These are phyloP conservation scores for Graphilbum ipis-grandicollis DNA, from an alignment of 2,329 filamentous ascomycete genomes.

Conservation along the genomic window DNA sequence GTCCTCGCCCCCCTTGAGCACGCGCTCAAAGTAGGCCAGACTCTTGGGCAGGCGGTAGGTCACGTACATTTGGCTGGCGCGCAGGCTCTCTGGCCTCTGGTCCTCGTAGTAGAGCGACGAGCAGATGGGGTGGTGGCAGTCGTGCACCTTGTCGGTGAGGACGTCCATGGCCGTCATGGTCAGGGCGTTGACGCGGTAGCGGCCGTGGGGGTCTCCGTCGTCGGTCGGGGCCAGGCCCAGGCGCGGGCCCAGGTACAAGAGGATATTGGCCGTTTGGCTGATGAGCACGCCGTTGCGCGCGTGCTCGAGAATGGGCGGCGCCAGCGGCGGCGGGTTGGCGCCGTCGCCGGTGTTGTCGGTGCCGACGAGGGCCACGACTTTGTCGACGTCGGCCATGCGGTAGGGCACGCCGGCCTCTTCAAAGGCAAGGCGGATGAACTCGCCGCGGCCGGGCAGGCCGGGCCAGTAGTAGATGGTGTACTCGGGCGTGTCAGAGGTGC, in stretches of 20 bases:
- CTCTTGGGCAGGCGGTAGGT: conserved; percentile 53
- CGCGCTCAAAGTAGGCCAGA: conserved; percentile 51
- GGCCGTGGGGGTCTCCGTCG: conserved; percentile 18
- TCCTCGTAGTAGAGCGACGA: conserved; percentile 50
- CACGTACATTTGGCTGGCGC: conserved; percentile 38
- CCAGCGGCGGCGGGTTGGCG: conserved; percentile 46
- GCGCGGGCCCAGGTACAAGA: conserved; percentile 48
- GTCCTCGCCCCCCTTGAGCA: conserved; percentile 37
- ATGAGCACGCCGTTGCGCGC: conserved; percentile 44
- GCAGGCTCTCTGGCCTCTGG: conserved; percentile 50
- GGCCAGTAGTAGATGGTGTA: conserved; percentile 61
- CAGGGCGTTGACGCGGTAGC: conserved; percentile 44
- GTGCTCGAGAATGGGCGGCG: conserved; percentile 48
- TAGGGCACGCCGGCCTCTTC: conserved; percentile 51
- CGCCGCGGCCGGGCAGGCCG: conserved; percentile 53
- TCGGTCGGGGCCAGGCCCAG: conserved; percentile 38
- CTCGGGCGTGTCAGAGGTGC: conserved; percentile 10
- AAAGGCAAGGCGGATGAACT: conserved; percentile 54
- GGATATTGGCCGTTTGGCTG: conserved; percentile 55
- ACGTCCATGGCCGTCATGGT: conserved; percentile 54
- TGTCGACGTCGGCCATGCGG: conserved; percentile 21
- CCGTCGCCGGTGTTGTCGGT: conserved; percentile 27
- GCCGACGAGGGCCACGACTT: conserved; percentile 30
- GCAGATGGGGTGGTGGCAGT: conserved; percentile 57
- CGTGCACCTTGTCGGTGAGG: conserved; percentile 53